Conservation (phyloP, 495 filamentous ascomycete genomes). For the Cercophora sp. region DNA sequence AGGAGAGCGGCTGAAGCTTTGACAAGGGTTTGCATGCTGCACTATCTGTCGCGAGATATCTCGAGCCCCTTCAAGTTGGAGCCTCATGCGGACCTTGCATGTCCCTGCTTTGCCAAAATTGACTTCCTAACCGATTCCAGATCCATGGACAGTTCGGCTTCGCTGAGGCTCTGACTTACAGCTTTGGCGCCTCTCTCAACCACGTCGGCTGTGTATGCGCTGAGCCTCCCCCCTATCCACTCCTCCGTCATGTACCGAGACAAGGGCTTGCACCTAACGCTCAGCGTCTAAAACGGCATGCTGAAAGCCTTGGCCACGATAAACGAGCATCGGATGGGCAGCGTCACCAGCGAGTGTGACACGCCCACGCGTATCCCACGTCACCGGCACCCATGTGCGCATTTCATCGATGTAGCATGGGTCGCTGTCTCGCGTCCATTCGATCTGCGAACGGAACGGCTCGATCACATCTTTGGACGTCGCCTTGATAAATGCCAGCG, state of each 20-base stretch:
- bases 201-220: constrained; percentile 48
- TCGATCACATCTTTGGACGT: too few species aligned
- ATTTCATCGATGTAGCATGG: constrained; percentile 26
- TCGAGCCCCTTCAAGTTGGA: too few species aligned
- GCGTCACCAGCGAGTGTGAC: constrained; percentile 56
- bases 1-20: too few species aligned
- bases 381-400: constrained; percentile 30
- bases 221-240: constrained; percentile 25
- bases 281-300: constrained; percentile 45
- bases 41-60: too few species aligned
- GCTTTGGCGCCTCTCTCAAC: constrained; percentile 44
- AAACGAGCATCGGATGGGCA: constrained; percentile 55
- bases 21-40: too few species aligned
- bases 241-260: constrained; percentile 17
- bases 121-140: constrained; percentile 14
- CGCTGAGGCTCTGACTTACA: constrained; percentile 24
- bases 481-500: too few species aligned
- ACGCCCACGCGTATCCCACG: constrained; percentile 44
- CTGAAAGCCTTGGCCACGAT: constrained; percentile 53
- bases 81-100: too few species aligned
- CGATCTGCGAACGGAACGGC: too few species aligned
- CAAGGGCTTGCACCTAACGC: constrained; percentile 35
- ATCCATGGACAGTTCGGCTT: constrained; percentile 21
- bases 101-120: constrained; percentile 21
- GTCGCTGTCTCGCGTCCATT: too few species aligned